Evolutionary conservation across 345 rosid species (phyloP).

Genomic region (Fremontodendron californicum): DNA sequence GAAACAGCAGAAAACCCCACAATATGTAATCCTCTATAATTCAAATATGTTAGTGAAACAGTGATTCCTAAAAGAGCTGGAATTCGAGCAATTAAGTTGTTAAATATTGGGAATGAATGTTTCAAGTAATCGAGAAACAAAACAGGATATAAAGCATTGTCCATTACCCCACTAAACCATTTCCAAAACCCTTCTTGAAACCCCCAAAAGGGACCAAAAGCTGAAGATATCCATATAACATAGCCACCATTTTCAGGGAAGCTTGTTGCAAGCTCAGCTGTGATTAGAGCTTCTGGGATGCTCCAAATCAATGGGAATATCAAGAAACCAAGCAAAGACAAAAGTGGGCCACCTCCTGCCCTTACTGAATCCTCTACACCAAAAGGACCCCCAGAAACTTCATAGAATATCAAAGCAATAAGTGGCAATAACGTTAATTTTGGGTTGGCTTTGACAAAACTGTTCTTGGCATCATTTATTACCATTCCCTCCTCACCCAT

Average conservation of each 20-base stretch:
- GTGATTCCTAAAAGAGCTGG: slow-evolving; percentile 77
- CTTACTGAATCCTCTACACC: slow-evolving; percentile 88
- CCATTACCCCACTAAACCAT: slow-evolving; percentile 98
- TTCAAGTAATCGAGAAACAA: slow-evolving; percentile 87
- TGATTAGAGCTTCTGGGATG: slow-evolving; percentile 81
- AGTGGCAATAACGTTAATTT: slow-evolving; percentile 75
- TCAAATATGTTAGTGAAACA: slow-evolving; percentile 70
- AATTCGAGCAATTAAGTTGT: slow-evolving; percentile 54
- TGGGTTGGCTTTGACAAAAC: slow-evolving; percentile 37
- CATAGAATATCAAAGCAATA: slow-evolving; percentile 85
- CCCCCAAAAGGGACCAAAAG: slow-evolving; percentile 94
- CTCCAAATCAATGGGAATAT: slow-evolving; percentile 90
- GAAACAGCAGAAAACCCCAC: slow-evolving; percentile 79
- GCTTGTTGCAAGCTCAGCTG: slow-evolving; percentile 91
- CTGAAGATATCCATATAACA: slow-evolving; percentile 86
- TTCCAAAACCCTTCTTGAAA: slow-evolving; percentile 96
- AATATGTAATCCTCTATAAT: slow-evolving; percentile 79
- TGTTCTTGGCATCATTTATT: slow-evolving; percentile 27
- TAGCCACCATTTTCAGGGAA: slow-evolving; percentile 95
- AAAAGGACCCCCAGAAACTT: slow-evolving; percentile 95
- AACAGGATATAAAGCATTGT: slow-evolving; percentile 89
- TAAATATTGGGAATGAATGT: slow-evolving; percentile 69
- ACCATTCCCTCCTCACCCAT: slow-evolving; percentile 67
- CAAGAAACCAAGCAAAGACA: slow-evolving; percentile 75
- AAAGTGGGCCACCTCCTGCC: slow-evolving; percentile 86